These are phyloP conservation scores for Saturnispora sekii DNA, from an alignment of 805 yeast species.

Conservation along the genomic window DNA sequence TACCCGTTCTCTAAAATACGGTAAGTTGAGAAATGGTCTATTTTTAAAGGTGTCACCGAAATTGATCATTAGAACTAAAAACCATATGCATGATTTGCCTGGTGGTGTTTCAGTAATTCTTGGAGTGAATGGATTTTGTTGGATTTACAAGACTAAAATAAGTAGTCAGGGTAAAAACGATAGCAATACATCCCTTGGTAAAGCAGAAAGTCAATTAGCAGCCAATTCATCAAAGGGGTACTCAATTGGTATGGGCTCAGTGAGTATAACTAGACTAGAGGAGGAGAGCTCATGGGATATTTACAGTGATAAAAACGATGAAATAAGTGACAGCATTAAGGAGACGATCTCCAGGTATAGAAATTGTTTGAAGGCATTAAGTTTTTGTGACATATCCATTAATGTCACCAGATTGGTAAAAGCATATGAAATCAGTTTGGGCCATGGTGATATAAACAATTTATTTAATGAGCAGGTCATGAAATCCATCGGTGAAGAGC, in stretches of 20 bases:
- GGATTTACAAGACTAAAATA: slow-evolving; percentile 67
- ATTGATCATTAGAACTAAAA: slow-evolving; percentile 72
- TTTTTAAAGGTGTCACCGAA: slow-evolving; percentile 76
- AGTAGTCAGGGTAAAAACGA: slow-evolving; percentile 9
- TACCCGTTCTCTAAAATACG: slow-evolving; percentile 91
- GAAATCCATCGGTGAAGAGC: slow-evolving; percentile 64
- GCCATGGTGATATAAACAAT: slow-evolving; percentile 59
- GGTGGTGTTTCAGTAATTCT: slow-evolving; percentile 87
- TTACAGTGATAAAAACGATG: slow-evolving; percentile 80
- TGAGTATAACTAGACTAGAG: slow-evolving; percentile 75
- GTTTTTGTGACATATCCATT: slow-evolving; percentile 79
- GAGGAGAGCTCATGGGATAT: slow-evolving; percentile 89
- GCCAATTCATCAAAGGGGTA: slow-evolving; percentile 27
- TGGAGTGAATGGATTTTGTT: slow-evolving; percentile 91
- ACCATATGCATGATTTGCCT: slow-evolving; percentile 81
- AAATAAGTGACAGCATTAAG: slow-evolving; percentile 51
- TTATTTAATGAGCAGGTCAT: slow-evolving; percentile 64
- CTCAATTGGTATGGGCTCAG: slow-evolving; percentile 48
- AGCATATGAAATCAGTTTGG: slow-evolving; percentile 86
- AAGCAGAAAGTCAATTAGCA: slow-evolving; percentile 32
- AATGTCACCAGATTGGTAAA: slow-evolving; percentile 68
- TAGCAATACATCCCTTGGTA: slow-evolving; percentile 4
- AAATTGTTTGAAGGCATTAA: slow-evolving; percentile 73
- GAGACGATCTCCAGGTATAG: slow-evolving; percentile 76
- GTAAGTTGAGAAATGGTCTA: slow-evolving; percentile 86